Evolutionary conservation across 2,329 filamentous ascomycete species (phyloP).

Genomic region (Cyanodermella asteris): DNA sequence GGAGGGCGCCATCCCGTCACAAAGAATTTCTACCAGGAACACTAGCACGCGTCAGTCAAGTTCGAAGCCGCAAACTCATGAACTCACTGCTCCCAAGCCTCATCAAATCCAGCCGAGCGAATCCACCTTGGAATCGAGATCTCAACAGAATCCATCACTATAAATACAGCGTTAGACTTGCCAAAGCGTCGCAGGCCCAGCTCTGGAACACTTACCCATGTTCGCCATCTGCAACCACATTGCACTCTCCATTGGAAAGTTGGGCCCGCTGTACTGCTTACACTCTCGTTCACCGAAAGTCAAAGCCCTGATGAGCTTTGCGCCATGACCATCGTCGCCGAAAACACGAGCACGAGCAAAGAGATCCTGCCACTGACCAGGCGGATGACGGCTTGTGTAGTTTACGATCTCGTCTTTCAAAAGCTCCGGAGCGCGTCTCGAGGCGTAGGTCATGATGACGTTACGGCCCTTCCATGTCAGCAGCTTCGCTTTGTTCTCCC

Average conservation of each 20-base stretch:
- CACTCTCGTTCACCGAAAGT: conserved; percentile 37
- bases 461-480: conserved; percentile 64
- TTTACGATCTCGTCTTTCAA: conserved; percentile 33
- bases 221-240: conserved; percentile 24
- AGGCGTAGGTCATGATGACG: conserved; percentile 54
- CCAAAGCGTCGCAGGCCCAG: conserved; percentile 3
- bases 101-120: conserved; percentile 4
- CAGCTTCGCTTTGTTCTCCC: conserved; percentile 40
- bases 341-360: conserved; percentile 23
- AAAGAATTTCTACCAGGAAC: too few species aligned
- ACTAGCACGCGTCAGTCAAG: neutral
- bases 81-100: conserved; percentile 6
- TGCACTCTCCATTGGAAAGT: conserved; percentile 17
- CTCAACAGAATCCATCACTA: conserved; percentile 5
- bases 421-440: conserved; percentile 40
- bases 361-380: conserved; percentile 21
- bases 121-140: conserved; percentile 3
- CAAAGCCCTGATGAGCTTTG: conserved; percentile 53
- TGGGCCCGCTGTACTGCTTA: conserved; percentile 14
- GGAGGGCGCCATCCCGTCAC: too few species aligned
- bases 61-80: neutral
- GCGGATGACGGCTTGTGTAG: conserved; percentile 24
- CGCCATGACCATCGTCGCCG: conserved; percentile 59
- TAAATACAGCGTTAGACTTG: conserved; percentile 1
- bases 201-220: conserved; percentile 8